phyloP scores from a whole-genome alignment of 2,329 filamentous ascomycete genomes.

The Cladosporium sp. region DNA sequence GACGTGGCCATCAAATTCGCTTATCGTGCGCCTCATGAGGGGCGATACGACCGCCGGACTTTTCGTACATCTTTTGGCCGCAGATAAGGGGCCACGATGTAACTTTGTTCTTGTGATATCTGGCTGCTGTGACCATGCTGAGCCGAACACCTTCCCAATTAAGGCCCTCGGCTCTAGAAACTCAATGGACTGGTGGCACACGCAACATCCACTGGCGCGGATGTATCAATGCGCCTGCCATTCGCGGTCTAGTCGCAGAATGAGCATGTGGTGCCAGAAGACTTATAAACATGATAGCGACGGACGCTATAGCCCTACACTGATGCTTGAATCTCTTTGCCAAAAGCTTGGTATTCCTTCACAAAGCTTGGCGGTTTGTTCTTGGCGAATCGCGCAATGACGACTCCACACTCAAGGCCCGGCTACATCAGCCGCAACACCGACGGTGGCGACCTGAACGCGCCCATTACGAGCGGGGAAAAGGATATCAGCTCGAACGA shows the following conservation, averaged over 20 bases:
- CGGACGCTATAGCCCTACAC: not conserved
- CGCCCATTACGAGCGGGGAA: not conserved
- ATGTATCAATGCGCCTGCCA: not conserved
- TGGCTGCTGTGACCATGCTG: not conserved
- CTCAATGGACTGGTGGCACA: not conserved
- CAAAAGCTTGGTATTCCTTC: not conserved
- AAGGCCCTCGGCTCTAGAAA: not conserved
- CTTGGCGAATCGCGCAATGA: not conserved
- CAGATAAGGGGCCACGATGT: not conserved
- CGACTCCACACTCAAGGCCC: not conserved
- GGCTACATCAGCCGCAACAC: not conserved
- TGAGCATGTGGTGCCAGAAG: not conserved
- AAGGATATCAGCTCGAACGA: not conserved
- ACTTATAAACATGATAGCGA: not conserved
- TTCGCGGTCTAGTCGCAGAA: not conserved
- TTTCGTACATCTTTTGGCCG: not conserved
- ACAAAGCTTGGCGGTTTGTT: not conserved
- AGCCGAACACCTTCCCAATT: not conserved
- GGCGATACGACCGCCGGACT: not conserved
- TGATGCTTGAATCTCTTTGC: not conserved
- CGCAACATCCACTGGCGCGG: not conserved
- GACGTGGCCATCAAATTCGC: not conserved
- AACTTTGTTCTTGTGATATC: not conserved
- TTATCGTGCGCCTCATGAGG: not conserved
- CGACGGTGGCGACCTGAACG: not conserved